Evolutionary conservation across 805 yeast species (phyloP).

Genomic region (Candida easanensis): DNA sequence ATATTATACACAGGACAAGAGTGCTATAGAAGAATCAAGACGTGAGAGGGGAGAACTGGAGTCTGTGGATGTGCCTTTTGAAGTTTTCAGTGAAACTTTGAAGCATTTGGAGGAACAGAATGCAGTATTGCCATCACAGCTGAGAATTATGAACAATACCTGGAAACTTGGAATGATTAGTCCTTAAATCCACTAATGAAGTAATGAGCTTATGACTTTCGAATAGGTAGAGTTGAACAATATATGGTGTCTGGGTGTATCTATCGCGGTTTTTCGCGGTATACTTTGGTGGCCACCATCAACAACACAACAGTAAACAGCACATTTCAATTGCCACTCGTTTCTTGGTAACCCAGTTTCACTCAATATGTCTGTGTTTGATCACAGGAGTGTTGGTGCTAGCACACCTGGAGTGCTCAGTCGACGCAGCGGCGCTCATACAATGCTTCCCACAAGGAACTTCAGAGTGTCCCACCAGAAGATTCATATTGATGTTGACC

Average conservation of each 20-base stretch:
- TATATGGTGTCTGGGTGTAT: not conserved
- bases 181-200: not conserved
- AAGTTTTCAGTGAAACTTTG: conserved; percentile 32
- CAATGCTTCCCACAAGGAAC: conserved; percentile 15
- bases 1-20: conserved; percentile 36
- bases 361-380: conserved; percentile 18
- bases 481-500: conserved; percentile 75
- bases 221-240: too few relatives aligned
- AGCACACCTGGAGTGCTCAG: conserved; percentile 17
- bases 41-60: conserved; percentile 40
- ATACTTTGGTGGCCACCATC: too few relatives aligned
- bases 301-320: too few relatives aligned
- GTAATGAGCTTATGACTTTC: not conserved
- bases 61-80: conserved; percentile 31
- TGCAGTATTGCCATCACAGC: conserved; percentile 15
- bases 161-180: conserved; percentile 3
- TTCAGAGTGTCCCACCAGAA: conserved; percentile 83
- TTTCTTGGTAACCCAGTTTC: not conserved
- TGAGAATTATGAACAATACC: not conserved
- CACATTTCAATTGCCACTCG: too few relatives aligned
- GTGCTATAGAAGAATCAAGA: conserved; percentile 28
- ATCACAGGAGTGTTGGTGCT: conserved; percentile 19
- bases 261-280: not conserved
- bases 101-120: conserved; percentile 29
- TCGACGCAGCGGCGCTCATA: conserved; percentile 4